A percentile compares a stretch with the other conserved stretches of the same genome.
These are phyloP conservation scores for Termitomyces sp. DNA, from an alignment of 768 basidiomycete species.

Conservation along the genomic window DNA sequence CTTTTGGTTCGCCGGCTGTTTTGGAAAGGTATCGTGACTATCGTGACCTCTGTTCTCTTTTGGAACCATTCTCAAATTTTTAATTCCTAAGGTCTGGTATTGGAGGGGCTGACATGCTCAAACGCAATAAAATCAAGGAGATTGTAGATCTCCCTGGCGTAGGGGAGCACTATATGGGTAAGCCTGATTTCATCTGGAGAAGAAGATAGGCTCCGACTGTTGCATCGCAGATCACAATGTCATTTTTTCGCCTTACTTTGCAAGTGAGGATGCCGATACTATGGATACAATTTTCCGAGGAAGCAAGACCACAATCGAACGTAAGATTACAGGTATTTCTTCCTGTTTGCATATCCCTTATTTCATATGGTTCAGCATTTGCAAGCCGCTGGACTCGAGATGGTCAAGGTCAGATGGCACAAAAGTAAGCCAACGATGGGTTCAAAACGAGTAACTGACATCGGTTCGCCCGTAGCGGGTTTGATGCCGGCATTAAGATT, in stretches of 20 bases:
- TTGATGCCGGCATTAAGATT: slow-evolving; percentile 55
- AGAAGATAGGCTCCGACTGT: neutral
- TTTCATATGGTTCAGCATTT: slow-evolving; percentile 8
- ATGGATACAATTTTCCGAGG: slow-evolving; percentile 45
- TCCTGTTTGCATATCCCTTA: neutral
- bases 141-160: slow-evolving; percentile 71
- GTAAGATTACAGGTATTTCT: slow-evolving; percentile 26
- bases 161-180: slow-evolving; percentile 64
- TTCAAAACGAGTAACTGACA: neutral
- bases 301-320: slow-evolving; percentile 30
- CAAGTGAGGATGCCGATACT: slow-evolving; percentile 43
- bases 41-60: neutral
- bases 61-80: neutral
- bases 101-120: slow-evolving; percentile 47
- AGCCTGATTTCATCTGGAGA: neutral
- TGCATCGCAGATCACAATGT: slow-evolving; percentile 36
- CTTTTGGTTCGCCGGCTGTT: slow-evolving; percentile 55
- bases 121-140: slow-evolving; percentile 42
- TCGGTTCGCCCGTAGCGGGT: slow-evolving; percentile 30
- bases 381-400: slow-evolving; percentile 12
- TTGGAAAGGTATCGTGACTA: slow-evolving; percentile 48
- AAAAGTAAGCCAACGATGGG: slow-evolving; percentile 37
- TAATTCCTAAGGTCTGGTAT: slow-evolving; percentile 50
- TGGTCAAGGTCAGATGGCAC: slow-evolving; percentile 35
- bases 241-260: slow-evolving; percentile 35